A percentile compares a stretch with the other conserved stretches of the same genome.
Conservation (phyloP, 257 asterid genomes). For the Solanum dulcamara region DNA sequence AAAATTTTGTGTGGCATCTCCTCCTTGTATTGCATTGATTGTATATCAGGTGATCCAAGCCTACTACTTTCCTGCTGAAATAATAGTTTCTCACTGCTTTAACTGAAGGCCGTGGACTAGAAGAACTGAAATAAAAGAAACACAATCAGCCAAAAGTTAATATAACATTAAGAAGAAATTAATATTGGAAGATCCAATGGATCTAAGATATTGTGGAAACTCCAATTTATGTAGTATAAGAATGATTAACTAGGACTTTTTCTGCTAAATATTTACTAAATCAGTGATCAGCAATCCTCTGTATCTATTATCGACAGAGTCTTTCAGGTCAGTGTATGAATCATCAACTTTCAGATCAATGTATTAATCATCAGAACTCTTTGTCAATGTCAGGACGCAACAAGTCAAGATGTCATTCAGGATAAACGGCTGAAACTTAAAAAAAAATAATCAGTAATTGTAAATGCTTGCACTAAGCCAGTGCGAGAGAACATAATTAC, state of each 20-base stretch:
- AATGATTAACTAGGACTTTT: neutral
- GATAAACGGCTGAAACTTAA: neutral
- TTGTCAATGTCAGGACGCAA: neutral
- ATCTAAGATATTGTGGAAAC: neutral
- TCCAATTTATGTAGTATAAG: neutral
- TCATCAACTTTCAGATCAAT: neutral
- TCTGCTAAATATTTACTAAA: neutral
- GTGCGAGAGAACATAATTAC: neutral
- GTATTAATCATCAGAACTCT: neutral
- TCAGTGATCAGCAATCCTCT: neutral
- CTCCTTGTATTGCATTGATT: slow-evolving; percentile 31
- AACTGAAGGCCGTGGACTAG: slow-evolving; percentile 38
- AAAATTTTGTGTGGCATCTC: slow-evolving; percentile 36
- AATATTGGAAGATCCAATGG: neutral
- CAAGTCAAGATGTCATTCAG: neutral
- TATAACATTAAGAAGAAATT: neutral
- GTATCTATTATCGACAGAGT: neutral
- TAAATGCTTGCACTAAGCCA: neutral
- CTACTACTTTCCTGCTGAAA: slow-evolving; percentile 24
- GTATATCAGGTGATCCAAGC: slow-evolving; percentile 27
- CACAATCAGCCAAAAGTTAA: slow-evolving; percentile 13
- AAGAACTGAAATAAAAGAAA: slow-evolving; percentile 48
- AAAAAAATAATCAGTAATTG: neutral
- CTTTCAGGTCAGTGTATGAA: neutral
- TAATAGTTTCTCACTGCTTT: slow-evolving; percentile 31